Base-by-base conservation (phyloP, 306 rosid species). In the Luffa acutangula region DNA sequence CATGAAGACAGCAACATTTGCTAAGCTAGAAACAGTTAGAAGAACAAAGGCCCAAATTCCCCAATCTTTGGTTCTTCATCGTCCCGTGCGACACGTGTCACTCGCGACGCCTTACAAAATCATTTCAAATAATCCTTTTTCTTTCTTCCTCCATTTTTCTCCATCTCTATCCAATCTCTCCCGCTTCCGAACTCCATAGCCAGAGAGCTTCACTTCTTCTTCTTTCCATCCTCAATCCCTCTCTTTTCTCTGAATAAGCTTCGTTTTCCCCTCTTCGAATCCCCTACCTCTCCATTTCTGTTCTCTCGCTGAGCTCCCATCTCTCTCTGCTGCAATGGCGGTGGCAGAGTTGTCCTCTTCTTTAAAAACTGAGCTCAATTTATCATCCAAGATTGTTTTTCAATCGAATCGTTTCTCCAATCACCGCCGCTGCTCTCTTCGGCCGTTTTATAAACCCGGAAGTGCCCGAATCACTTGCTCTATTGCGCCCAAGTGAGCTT, bases 401-500 rank as follows among this genome's bases (percentile, higher is more conserved):
- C 83, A 88, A 41, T 76, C 96, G 10, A 90, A 83, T 71, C 85
- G 59, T 69, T 84, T 87, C 42, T 80, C 75, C 75, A 59, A 6
- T 34, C 83, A 49, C 5, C 81, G 85, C n/a, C 83, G 82, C 42
- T 81, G 81, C 77, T 52, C 87, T 83, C 82, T 89, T 65, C 80
- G 86, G 5, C 87, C 85, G 0, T 70, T 82, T 80, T 82, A 77
- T 34, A 84, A 77, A 74, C 45, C 88, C n/a, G 87, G 64, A 14
- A 81, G 60, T 10, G 69, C 90, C n/a, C 52, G 66, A 63, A 84
- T 95, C 78, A 86, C 84, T 60, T 92, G 97, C 84, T 95, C 97
- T 83, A 82, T 93, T 77, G 90, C 93, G 20, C 92, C 92, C 20
- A 95, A 88, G 98, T 95, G 57, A 79, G 86, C 78, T 80, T 82